Conservation (phyloP, 768 basidiomycete genomes). For the Psilocybe subaeruginosa region DNA sequence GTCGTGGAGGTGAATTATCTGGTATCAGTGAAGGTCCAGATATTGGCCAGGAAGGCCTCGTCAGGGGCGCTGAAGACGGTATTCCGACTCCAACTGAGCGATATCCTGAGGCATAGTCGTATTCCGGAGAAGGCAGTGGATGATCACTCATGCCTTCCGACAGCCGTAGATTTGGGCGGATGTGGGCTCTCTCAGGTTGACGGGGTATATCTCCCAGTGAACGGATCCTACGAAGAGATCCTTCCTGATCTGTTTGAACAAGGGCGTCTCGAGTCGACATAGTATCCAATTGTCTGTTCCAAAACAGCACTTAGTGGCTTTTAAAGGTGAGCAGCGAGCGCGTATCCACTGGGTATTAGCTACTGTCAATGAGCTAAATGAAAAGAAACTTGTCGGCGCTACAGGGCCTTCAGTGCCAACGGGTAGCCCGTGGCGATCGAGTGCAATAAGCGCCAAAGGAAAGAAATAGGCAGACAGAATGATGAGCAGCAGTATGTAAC, state of each 20-base stretch:
- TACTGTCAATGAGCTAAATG: too few species aligned
- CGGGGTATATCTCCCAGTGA: constrained; percentile 43
- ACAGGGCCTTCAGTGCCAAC: too few species aligned
- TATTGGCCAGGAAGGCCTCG: neutral
- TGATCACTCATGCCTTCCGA: constrained; percentile 6
- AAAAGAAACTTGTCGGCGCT: too few species aligned
- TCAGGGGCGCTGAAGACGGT: neutral
- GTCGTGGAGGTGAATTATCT: neutral
- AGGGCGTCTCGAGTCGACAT: constrained; percentile 26
- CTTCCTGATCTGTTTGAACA: constrained; percentile 17
- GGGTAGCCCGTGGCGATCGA: too few species aligned
- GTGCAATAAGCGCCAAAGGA: neutral
- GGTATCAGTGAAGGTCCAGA: neutral
- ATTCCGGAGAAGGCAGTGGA: neutral
- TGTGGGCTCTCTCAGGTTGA: constrained; percentile 25
- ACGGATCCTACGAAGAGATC: constrained; percentile 36
- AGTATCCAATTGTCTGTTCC: neutral
- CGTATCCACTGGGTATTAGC: too few species aligned
- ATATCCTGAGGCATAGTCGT: neutral
- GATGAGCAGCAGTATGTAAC: neutral
- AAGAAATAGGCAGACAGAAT: neutral
- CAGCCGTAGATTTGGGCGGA: constrained; percentile 4
- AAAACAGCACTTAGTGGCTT: too few species aligned
- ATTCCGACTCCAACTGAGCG: neutral
- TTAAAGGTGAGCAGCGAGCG: too few species aligned